Evolutionary conservation across 352 stramenopile species (phyloP), one percentile per base, ranked within the genome.

Genomic region (Pythium volutum): DNA sequence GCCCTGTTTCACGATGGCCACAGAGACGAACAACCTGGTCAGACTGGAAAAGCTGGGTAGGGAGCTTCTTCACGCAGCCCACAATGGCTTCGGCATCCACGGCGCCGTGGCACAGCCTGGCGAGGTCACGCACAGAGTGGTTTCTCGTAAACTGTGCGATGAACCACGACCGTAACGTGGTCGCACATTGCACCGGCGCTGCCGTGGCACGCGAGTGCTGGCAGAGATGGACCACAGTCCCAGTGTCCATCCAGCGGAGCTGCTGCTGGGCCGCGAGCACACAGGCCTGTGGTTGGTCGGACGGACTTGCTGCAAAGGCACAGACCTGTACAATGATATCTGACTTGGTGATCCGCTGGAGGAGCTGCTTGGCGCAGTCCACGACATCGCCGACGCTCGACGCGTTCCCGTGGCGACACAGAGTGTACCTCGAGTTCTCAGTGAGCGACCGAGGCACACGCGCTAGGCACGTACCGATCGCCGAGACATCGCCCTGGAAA

Each of bases 231-330:
- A 59, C 59, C 20, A 77, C 59, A 0, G 59, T 57, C 1, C 65
- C 36, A 27, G 58, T 47, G 26, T 78, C 62, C 70, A 91, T 85
- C 78, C 78, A 87, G 0, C 70, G 58, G 0, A 87, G 74, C 29
- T 75, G 70, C 12, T 74, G 71, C 18, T 72, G 65, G 0, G 75
- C 74, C 48, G 73, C 68, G 10, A 85, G 39, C 20, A 82, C 75
- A 27, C 78, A 91, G 8, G 26, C 46, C 29, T 84, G 69, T 0
- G 78, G 75, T 52, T 62, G 14, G 53, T 59, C 1, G 4, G 6
- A 12, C 2, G 12, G 25, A 3, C 43, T 47, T 16, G 39, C 31
- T 1, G 56, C 59, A 18, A 26, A 55, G 14, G 69, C 69, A 48
- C 81, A 91, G 10, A 79, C 54, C 22, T 64, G 57, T 6, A 63